Evolutionary conservation across 257 asterid genomes (phyloP).

Genomic region (Catharanthus roseus): DNA sequence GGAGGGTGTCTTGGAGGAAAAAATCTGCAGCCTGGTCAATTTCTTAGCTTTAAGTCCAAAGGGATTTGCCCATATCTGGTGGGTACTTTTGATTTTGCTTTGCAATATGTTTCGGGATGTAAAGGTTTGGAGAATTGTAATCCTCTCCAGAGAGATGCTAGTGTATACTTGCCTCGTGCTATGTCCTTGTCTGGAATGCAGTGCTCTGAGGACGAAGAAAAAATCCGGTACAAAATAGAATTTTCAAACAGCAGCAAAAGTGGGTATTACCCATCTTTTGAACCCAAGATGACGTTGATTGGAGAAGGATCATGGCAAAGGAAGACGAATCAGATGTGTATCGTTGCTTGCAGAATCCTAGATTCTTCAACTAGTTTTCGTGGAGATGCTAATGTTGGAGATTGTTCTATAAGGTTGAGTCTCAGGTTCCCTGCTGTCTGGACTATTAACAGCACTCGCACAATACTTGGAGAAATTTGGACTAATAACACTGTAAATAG

Average conservation of each 20-base stretch:
- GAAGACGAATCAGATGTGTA: constrained; percentile 28
- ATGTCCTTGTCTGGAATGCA: constrained; percentile 36
- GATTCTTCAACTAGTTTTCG: constrained; percentile 11
- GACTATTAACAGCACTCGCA: constrained; percentile 32
- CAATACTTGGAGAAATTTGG: constrained; percentile 46
- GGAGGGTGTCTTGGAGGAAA: constrained; percentile 11
- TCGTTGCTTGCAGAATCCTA: constrained; percentile 50
- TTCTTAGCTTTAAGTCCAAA: constrained; percentile 21
- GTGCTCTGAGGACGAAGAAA: constrained; percentile 32
- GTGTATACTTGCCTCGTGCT: constrained; percentile 25
- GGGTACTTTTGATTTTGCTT: constrained; percentile 12
- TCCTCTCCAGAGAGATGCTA: constrained; percentile 19
- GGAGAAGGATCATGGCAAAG: constrained; percentile 68
- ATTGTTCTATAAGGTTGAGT: constrained; percentile 49
- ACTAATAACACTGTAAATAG: constrained; percentile 33
- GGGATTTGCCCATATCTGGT: constrained; percentile 26
- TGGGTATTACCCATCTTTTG: constrained; percentile 6
- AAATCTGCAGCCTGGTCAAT: constrained; percentile 15
- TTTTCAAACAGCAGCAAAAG: constrained; percentile 18
- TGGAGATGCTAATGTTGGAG: constrained; percentile 29
- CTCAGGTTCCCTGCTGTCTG: constrained; percentile 40
- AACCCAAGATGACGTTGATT: constrained; percentile 26
- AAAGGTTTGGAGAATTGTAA: constrained; percentile 22
- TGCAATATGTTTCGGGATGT: constrained; percentile 39
- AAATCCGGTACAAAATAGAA: constrained; percentile 26